Evolutionary conservation across 768 basidiomycete species (phyloP), one percentile per base, ranked within the genome.

Genomic region (Vararia minispora): DNA sequence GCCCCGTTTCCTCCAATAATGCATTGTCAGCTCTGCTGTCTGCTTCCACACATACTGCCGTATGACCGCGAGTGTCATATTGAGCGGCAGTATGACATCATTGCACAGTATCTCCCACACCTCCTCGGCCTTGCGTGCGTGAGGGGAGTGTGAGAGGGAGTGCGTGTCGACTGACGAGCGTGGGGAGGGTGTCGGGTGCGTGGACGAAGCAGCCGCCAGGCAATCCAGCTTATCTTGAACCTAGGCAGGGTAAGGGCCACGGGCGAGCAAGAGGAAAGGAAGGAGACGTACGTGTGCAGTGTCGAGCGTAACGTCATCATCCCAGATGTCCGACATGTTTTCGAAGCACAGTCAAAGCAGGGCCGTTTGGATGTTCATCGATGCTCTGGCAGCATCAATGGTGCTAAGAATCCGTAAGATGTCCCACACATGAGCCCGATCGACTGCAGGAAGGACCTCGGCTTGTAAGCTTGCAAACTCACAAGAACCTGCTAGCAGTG

Each of bases 41-140:
- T 82, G 79, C 50, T 74, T 76, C 89, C 88, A 95, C 16, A 90
- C 72, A 50, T 76, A 95, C 56, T 92, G 89, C 43, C 88, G 77
- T 41, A 92, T 79, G n/a, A 83, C 83, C 4, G 86, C 92, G 25
- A 99, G 69, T 4, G 86, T 92, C 78, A 94, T 90, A 46, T 79
- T 76, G 20, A 83, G 64, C 17, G 92, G 83, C 24, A 98, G 65
- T 11, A 85, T 63, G n/a, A 70, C 64, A 44, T 88, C 84, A 48
- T 87, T 88, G 59, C 91, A 95, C 20, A 95, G 56, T 29, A 98
- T 75, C 60, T 98, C 92, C 55, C 87, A 82, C 21, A 70, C 51
- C 18, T 89, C 81, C 48, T 89, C 87, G 9, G 74, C 63, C 43
- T 59, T 61, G 6, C 37, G 51, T 36, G n/a, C n/a, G n/a, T n/a